Base-by-base conservation (phyloP, 768 basidiomycete species). In the Termitomyces heimii region DNA sequence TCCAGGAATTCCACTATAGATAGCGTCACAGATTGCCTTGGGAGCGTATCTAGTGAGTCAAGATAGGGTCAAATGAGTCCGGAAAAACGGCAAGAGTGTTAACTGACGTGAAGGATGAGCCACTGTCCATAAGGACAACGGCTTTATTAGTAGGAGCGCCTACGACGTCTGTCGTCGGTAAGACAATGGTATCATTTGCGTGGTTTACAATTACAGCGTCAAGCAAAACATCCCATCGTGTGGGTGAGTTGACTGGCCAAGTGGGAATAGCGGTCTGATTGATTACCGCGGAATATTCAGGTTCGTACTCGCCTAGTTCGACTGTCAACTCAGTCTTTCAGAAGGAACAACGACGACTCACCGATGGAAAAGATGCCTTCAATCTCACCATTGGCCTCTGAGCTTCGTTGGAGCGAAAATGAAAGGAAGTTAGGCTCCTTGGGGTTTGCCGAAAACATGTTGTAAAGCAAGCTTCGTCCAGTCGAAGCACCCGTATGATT, bases 371-470 rank as follows among this genome's bases (percentile, higher is more conserved):
- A 86, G 32, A 73, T 82, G 2, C 92, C 91, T 60, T 83, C 72
- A 3, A 88, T 77, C 31, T 81, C 80, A 58, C 80, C 79, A 9
- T 66, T 67, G n/a, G 68, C 62, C 39, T 87, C 78, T 10, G 77
- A 73, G 44, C 76, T 79, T 53, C 89, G 75, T 64, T 88, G 82
- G 28, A 94, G 75, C 0, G 87, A 78, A 64, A 94, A 87, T 0
- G 89, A 82, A 61, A 94, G 86, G 68, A 83, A 94, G 64, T 93
- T 94, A 47, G 89, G 88, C 65, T 88, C 81, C 10, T 66, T 70
- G 4, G 83, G 81, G 69, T 92, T 86, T 63, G 81, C 76, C 22
- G 75, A 71, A 69, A 94, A 94, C 35, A 89, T 71, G 63, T 91
- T 94, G 73, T 84, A 87, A 22, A 94, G 77, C 44, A 94, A 65